Evolutionary conservation across 148 eudicot genomes (phyloP).

Genomic region (Amaranthus hypochondriacus): DNA sequence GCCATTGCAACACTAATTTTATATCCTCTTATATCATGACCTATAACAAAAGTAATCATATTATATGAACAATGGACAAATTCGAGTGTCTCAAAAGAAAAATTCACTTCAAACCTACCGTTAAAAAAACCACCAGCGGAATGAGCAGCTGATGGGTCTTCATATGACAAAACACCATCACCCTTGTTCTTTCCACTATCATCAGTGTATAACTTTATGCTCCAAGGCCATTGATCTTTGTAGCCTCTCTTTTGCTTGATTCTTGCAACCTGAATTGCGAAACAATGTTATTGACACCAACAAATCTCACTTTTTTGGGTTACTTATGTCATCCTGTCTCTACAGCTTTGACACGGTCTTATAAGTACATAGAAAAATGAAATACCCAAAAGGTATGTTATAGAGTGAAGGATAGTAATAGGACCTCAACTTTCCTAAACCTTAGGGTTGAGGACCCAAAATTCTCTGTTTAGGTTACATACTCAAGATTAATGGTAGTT

Average conservation of each 20-base stretch:
- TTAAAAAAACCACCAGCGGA: slow-evolving; percentile 83
- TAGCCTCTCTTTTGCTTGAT: slow-evolving; percentile 92
- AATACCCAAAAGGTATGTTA: too few species aligned
- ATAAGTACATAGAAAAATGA: not conserved
- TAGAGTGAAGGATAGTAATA: too few species aligned
- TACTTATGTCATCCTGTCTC: not conserved
- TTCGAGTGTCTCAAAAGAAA: not conserved
- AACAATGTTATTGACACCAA: not conserved
- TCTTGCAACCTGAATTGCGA: slow-evolving; percentile 62
- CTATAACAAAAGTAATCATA: slow-evolving; percentile 30
- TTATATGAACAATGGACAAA: slow-evolving; percentile 10
- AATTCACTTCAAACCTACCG: slow-evolving; percentile 31
- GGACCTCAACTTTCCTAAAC: too few species aligned
- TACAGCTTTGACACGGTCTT: not conserved
- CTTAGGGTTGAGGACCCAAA: too few species aligned
- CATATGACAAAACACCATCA: slow-evolving; percentile 82
- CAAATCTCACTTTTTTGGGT: not conserved
- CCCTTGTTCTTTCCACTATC: slow-evolving; percentile 93
- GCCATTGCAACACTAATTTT: slow-evolving; percentile 91
- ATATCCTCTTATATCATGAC: slow-evolving; percentile 67
- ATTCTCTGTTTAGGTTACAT: too few species aligned
- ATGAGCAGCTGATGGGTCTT: slow-evolving; percentile 95
- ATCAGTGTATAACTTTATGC: slow-evolving; percentile 81
- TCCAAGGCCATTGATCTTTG: slow-evolving; percentile 99
- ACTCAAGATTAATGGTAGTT: too few species aligned